phyloP scores from a whole-genome alignment of 1,284 basidiomycete species.

The Mycosarcoma mackinlayi region DNA sequence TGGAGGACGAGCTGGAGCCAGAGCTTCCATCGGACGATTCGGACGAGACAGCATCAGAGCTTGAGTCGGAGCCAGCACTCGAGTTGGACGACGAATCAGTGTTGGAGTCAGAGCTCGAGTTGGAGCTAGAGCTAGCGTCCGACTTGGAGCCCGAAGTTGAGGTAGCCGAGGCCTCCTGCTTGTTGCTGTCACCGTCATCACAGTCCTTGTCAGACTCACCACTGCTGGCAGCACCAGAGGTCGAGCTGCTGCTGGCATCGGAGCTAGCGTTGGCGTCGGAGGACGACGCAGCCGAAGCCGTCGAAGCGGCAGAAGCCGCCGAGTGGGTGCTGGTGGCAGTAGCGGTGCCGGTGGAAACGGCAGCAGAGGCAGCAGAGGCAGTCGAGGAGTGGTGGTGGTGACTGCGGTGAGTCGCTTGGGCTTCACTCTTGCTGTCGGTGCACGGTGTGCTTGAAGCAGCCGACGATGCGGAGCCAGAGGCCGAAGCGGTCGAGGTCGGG shows the following conservation, averaged over 20 bases:
- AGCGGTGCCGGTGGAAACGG: slow-evolving; percentile 1
- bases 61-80: slow-evolving; percentile 4
- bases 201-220: slow-evolving; percentile 23
- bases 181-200: slow-evolving; percentile 15
- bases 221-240: slow-evolving; percentile 5
- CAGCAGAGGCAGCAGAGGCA: slow-evolving; percentile 2
- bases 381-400: too few species aligned
- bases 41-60: slow-evolving; percentile 9
- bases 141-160: slow-evolving; percentile 16
- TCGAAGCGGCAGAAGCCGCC: slow-evolving; percentile 7
- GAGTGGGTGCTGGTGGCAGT: slow-evolving; percentile 9
- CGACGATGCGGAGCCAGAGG: slow-evolving; percentile 13
- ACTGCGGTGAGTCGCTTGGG: slow-evolving; percentile 6
- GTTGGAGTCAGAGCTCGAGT: slow-evolving; percentile 9
- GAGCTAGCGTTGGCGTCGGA: slow-evolving; percentile 11
- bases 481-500: slow-evolving; percentile 27
- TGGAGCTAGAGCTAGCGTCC: slow-evolving; percentile 12
- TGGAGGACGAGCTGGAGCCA: slow-evolving; percentile 20
- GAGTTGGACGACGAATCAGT: slow-evolving; percentile 15
- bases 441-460: slow-evolving; percentile 21
- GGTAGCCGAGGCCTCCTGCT: slow-evolving; percentile 7
- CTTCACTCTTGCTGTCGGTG: slow-evolving; percentile 20
- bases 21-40: slow-evolving; percentile 1
- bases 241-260: slow-evolving; percentile 4
- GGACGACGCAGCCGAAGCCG: slow-evolving; percentile 14